A percentile compares a stretch with the other conserved stretches of the same genome.
phyloP scores from a whole-genome alignment of 2,329 filamentous ascomycete species.

The Calonectria pseudoturangicola region DNA sequence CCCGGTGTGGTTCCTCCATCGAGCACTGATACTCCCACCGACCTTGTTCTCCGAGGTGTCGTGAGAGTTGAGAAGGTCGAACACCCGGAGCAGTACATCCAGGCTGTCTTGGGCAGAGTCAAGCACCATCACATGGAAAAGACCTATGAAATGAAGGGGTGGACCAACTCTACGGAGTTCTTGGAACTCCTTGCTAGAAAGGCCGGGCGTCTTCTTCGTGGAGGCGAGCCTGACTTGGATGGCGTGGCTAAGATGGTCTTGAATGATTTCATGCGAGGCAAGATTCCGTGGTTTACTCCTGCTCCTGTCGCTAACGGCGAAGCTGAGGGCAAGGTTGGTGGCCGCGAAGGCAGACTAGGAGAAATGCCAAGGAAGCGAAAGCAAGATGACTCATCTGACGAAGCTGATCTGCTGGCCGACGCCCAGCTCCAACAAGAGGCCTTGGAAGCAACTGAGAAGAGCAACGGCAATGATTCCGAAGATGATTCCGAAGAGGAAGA shows the following conservation, averaged over 20 bases:
- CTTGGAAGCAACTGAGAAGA: constrained; percentile 53
- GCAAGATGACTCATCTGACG: constrained; percentile 70
- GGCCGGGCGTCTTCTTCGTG: constrained; percentile 88
- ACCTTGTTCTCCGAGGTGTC: constrained; percentile 92
- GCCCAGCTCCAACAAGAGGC: constrained; percentile 55
- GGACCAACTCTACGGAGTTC: constrained; percentile 86
- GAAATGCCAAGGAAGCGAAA: constrained; percentile 92
- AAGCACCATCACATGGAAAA: constrained; percentile 92
- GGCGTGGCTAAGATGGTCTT: constrained; percentile 97
- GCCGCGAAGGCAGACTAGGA: constrained; percentile 85
- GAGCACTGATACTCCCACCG: constrained; percentile 86
- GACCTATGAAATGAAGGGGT: constrained; percentile 91
- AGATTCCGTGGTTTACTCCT: constrained; percentile 96
- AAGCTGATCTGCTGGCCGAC: constrained; percentile 61
- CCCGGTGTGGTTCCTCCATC: constrained; percentile 97
- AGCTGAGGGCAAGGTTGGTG: constrained; percentile 73
- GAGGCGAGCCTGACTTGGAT: constrained; percentile 95
- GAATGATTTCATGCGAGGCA: constrained; percentile 96
- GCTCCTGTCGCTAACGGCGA: constrained; percentile 78
- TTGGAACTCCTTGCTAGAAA: constrained; percentile 92
- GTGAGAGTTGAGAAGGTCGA: constrained; percentile 97
- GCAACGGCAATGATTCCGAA: constrained; percentile 58
- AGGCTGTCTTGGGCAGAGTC: constrained; percentile 85
- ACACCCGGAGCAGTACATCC: constrained; percentile 96
- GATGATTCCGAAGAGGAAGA: constrained; percentile 63